Evolutionary conservation across 306 rosid genomes (phyloP).

Genomic region (Dicorynia guianensis): DNA sequence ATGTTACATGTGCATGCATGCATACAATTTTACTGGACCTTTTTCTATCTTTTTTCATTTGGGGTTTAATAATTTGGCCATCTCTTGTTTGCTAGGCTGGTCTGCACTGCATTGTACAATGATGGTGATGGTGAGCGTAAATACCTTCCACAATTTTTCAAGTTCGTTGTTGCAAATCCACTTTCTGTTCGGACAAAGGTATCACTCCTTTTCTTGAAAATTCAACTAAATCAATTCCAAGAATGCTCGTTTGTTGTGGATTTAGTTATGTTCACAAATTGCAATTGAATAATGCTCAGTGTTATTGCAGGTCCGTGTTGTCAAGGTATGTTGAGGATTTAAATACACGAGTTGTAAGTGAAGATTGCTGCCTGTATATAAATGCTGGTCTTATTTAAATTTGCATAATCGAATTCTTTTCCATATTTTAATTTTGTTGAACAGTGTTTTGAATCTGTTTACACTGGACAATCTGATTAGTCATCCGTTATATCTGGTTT

Average conservation of each 20-base stretch:
- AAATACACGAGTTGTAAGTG: conserved; percentile 52
- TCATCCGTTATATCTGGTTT: too few relatives aligned
- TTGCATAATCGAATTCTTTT: background rate
- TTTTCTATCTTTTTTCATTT: background rate
- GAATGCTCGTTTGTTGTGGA: conserved; percentile 10
- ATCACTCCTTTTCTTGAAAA: conserved; percentile 32
- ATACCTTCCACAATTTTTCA: conserved; percentile 96
- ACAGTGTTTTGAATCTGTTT: background rate
- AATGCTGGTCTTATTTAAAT: conserved; percentile 20
- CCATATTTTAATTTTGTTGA: conserved; percentile 12
- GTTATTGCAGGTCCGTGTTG: conserved; percentile 84
- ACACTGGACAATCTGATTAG: background rate
- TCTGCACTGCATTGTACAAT: conserved; percentile 94
- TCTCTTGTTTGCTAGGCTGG: conserved; percentile 58
- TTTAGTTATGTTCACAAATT: too few relatives aligned
- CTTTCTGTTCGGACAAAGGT: conserved; percentile 98
- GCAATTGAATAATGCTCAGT: too few relatives aligned
- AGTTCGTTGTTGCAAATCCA: conserved; percentile 94
- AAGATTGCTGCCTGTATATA: conserved; percentile 28
- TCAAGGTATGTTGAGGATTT: conserved; percentile 83
- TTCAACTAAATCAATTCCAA: background rate
- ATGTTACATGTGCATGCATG: background rate
- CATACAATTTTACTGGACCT: background rate
- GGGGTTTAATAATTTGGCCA: conserved; percentile 5
- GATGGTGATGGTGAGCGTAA: conserved; percentile 95